phyloP scores from a whole-genome alignment of 108 stramenopile genomes.

The Nitzschia palea region DNA sequence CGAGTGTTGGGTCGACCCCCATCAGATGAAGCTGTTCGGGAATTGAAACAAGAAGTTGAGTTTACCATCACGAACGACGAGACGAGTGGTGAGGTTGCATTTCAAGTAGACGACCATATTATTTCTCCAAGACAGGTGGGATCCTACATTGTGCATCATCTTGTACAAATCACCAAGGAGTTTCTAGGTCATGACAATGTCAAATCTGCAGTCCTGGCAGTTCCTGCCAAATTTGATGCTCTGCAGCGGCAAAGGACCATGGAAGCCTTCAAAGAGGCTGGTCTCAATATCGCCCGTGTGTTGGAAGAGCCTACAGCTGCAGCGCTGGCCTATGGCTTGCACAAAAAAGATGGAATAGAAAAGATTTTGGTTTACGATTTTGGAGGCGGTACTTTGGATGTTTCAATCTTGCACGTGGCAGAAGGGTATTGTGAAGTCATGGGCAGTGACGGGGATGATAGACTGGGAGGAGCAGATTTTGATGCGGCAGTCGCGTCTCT shows the following conservation, averaged over 20 bases:
- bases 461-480: slow-evolving; percentile 89
- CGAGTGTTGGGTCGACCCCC: slow-evolving; percentile 68
- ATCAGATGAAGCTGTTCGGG: slow-evolving; percentile 50
- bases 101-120: slow-evolving; percentile 24
- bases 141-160: slow-evolving; percentile 71
- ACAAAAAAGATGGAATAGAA: slow-evolving; percentile 91
- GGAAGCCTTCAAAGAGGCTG: slow-evolving; percentile 77
- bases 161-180: slow-evolving; percentile 60
- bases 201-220: slow-evolving; percentile 90
- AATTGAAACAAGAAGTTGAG: slow-evolving; percentile 70
- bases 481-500: slow-evolving; percentile 84
- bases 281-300: slow-evolving; percentile 81
- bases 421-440: slow-evolving; percentile 94
- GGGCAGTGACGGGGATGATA: slow-evolving; percentile 91
- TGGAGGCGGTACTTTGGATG: slow-evolving; percentile 97
- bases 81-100: slow-evolving; percentile 20
- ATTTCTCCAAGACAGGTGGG: slow-evolving; percentile 79
- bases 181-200: slow-evolving; percentile 91
- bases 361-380: slow-evolving; percentile 98
- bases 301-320: slow-evolving; percentile 96
- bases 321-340: slow-evolving; percentile 95
- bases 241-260: slow-evolving; percentile 81
- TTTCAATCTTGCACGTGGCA: slow-evolving; percentile 89
- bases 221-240: slow-evolving; percentile 94
- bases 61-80: slow-evolving; percentile 45